A percentile compares a stretch with the other conserved stretches of the same genome.
Evolutionary conservation across 192 early-diverging fungal genomes (phyloP).

Genomic region (Dissophora ornata): DNA sequence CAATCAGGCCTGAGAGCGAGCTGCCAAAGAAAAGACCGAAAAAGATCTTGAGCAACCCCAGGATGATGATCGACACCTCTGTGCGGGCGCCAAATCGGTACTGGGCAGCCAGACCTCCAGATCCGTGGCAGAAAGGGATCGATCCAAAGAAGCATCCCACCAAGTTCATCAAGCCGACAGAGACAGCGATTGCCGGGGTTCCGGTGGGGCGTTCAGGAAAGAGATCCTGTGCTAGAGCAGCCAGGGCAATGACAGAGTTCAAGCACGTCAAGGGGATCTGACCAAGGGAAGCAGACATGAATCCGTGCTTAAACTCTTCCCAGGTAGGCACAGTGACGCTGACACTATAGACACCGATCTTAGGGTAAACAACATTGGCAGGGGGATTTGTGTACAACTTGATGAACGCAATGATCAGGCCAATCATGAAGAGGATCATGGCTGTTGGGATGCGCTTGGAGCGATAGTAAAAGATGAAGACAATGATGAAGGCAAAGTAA

Average conservation of each 20-base stretch:
- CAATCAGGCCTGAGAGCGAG: conserved; percentile 78
- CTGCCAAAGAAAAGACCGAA: conserved; percentile 84
- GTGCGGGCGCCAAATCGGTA: conserved; percentile 64
- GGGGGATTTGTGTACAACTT: conserved; percentile 58
- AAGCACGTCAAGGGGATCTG: conserved; percentile 88
- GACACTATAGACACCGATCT: conserved; percentile 68
- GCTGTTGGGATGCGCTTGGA: conserved; percentile 74
- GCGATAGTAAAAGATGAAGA: conserved; percentile 73
- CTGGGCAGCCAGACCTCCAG: conserved; percentile 53
- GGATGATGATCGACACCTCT: conserved; percentile 79
- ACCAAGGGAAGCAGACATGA: conserved; percentile 83
- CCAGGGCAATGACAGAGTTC: conserved; percentile 88
- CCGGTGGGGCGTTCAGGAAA: conserved; percentile 73
- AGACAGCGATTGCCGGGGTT: conserved; percentile 66
- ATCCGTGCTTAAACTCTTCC: conserved; percentile 76
- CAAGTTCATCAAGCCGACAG: conserved; percentile 84
- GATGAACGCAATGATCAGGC: conserved; percentile 75
- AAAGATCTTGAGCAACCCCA: conserved; percentile 82
- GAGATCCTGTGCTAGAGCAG: conserved; percentile 81
- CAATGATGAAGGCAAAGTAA: conserved; percentile 72
- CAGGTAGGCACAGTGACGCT: conserved; percentile 67
- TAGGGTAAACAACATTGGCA: conserved; percentile 58
- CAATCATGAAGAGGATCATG: conserved; percentile 77
- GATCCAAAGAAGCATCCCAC: conserved; percentile 79
- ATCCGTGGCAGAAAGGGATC: conserved; percentile 85